Evolutionary conservation across 306 rosid species (phyloP).

Genomic region (Canavalia gladiata): DNA sequence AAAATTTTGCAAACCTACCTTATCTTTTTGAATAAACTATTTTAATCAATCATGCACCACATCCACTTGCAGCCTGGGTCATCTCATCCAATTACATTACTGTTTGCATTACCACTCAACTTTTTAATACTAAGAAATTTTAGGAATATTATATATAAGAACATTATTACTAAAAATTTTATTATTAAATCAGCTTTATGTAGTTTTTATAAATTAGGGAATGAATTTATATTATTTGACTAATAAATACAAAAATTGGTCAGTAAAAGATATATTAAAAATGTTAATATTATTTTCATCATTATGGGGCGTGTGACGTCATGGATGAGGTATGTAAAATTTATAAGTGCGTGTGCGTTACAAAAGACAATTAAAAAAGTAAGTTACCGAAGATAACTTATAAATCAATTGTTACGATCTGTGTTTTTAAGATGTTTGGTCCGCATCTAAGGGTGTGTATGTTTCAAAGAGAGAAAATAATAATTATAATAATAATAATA

Average conservation of each 20-base stretch:
- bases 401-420: neutral
- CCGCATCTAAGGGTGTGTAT: no score
- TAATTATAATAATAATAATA: no score
- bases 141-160: no score
- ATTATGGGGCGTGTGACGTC: slow-evolving; percentile 9
- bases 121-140: neutral
- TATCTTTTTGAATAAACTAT: slow-evolving; percentile 57
- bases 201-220: no score
- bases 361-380: neutral
- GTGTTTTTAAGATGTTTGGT: neutral
- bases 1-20: slow-evolving; percentile 36
- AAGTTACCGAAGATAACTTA: neutral
- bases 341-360: neutral
- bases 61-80: neutral
- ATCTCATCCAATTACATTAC: slow-evolving; percentile 23
- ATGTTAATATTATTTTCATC: neutral
- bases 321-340: neutral
- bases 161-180: no score
- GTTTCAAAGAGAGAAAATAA: no score
- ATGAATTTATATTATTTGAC: no score
- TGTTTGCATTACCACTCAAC: neutral
- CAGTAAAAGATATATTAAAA: neutral
- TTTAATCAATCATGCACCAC: slow-evolving; percentile 35
- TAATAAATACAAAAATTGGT: neutral
- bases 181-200: no score